Evolutionary conservation across 176 grass and related monocot species (phyloP).

Genomic region (Oryza officinalis): DNA sequence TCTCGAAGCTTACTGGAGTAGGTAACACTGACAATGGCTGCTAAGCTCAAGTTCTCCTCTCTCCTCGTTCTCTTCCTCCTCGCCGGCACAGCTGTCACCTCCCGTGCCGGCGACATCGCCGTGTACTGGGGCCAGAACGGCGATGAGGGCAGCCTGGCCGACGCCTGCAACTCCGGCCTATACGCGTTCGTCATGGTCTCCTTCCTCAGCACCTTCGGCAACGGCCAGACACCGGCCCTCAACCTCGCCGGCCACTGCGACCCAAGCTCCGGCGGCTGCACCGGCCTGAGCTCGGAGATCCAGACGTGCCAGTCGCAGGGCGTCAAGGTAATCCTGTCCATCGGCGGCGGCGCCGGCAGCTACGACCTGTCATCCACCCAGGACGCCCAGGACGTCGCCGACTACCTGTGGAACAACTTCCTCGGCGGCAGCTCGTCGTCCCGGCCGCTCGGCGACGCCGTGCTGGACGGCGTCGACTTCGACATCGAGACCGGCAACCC

Average conservation of each 20-base stretch:
- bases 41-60: slow-evolving; percentile 19
- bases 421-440: slow-evolving; percentile 42
- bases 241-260: slow-evolving; percentile 69
- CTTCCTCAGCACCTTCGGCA: slow-evolving; percentile 76
- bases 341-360: slow-evolving; percentile 45
- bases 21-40: slow-evolving; percentile 13
- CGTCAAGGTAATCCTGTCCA: slow-evolving; percentile 73
- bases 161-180: slow-evolving; percentile 53
- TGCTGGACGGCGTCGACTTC: slow-evolving; percentile 79
- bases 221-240: slow-evolving; percentile 47
- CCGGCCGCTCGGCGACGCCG: slow-evolving; percentile 57
- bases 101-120: slow-evolving; percentile 56
- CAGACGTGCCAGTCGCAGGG: slow-evolving; percentile 42
- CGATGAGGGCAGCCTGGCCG: slow-evolving; percentile 55
- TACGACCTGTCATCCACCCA: slow-evolving; percentile 49
- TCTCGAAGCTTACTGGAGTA: not conserved
- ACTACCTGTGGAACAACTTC: slow-evolving; percentile 75
- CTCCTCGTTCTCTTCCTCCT: slow-evolving; percentile 47
- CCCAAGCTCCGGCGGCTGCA: slow-evolving; percentile 37
- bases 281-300: slow-evolving; percentile 44
- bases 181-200: slow-evolving; percentile 48
- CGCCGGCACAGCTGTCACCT: slow-evolving; percentile 23
- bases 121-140: slow-evolving; percentile 84
- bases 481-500: slow-evolving; percentile 49
- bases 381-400: slow-evolving; percentile 60